These are phyloP conservation scores for Castanea mollissima DNA, from an alignment of 306 rosid genomes.

Conservation along the genomic window DNA sequence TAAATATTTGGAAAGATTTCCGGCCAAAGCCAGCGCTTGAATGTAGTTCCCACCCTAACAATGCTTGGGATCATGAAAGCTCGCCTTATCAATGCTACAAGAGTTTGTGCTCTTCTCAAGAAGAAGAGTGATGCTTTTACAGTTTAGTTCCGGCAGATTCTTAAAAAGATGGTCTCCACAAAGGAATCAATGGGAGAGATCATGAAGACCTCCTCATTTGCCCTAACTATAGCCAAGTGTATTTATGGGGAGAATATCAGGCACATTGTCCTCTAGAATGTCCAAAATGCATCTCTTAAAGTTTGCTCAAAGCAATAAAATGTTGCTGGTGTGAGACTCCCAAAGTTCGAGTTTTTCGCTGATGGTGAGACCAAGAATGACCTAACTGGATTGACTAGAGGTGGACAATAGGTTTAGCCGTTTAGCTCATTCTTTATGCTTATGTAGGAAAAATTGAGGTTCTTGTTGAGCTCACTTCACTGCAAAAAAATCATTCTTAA, in stretches of 20 bases:
- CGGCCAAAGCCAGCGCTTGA: constrained; percentile 87
- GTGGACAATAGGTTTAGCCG: constrained; percentile 84
- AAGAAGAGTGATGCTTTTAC: constrained; percentile 96
- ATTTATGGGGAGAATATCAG: constrained; percentile 88
- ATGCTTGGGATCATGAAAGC: constrained; percentile 83
- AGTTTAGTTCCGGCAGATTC: constrained; percentile 79
- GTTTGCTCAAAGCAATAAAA: constrained; percentile 83
- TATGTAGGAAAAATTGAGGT: constrained; percentile 86
- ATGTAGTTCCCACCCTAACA: constrained; percentile 93
- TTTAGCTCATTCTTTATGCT: constrained; percentile 56
- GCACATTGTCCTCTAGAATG: constrained; percentile 81
- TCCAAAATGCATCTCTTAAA: constrained; percentile 65
- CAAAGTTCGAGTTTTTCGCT: constrained; percentile 68
- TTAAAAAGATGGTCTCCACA: constrained; percentile 75
- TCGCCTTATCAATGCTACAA: constrained; percentile 78
- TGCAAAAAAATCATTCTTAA: constrained; percentile 82
- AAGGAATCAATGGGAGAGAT: constrained; percentile 95
- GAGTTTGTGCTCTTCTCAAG: constrained; percentile 92
- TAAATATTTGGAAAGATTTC: constrained; percentile 54
- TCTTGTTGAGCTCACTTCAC: constrained; percentile 90
- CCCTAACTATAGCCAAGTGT: constrained; percentile 80
- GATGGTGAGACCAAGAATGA: constrained; percentile 78
- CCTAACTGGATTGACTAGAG: constrained; percentile 88
- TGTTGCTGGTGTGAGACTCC: constrained; percentile 84
- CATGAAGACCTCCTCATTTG: constrained; percentile 80